Conservation (phyloP, 768 basidiomycete genomes). For the Grammothele lineata region DNA sequence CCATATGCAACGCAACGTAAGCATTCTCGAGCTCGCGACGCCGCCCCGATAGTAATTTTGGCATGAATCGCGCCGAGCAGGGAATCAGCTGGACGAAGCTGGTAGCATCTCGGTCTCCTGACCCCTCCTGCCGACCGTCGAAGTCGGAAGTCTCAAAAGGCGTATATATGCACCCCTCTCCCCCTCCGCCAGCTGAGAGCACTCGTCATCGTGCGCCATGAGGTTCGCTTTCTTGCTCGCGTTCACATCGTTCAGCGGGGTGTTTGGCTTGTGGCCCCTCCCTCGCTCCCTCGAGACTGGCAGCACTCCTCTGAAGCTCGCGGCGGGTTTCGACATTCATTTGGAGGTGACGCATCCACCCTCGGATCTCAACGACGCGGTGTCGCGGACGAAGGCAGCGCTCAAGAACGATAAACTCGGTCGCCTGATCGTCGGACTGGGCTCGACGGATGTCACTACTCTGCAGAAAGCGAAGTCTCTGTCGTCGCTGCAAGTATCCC, state of each 20-base stretch:
- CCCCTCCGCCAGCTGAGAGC: no score
- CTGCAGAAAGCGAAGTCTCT: conserved; percentile 39
- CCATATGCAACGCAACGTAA: no score
- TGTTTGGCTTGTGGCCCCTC: conserved; percentile 32
- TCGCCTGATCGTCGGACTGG: conserved; percentile 54
- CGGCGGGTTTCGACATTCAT: conserved; percentile 45
- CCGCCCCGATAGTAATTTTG: no score
- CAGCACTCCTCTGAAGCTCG: conserved; percentile 31
- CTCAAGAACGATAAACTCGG: conserved; percentile 52
- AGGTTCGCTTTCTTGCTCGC: neutral
- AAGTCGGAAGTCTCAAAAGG: no score
- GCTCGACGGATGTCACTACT: conserved; percentile 37
- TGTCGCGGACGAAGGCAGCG: conserved; percentile 41
- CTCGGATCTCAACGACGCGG: conserved; percentile 51
- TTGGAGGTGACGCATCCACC: conserved; percentile 37
- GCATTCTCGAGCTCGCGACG: no score
- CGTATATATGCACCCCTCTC: conserved; percentile 3
- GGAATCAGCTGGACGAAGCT: no score
- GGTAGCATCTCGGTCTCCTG: no score
- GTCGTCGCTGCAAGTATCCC: conserved; percentile 36
- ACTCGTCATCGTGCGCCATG: conserved; percentile 3
- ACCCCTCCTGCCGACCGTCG: no score
- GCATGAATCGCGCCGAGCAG: no score
- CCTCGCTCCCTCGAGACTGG: conserved; percentile 29
- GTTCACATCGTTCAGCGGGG: neutral